phyloP scores from a whole-genome alignment of 78 protist species.

The Protostelium mycophagum region DNA sequence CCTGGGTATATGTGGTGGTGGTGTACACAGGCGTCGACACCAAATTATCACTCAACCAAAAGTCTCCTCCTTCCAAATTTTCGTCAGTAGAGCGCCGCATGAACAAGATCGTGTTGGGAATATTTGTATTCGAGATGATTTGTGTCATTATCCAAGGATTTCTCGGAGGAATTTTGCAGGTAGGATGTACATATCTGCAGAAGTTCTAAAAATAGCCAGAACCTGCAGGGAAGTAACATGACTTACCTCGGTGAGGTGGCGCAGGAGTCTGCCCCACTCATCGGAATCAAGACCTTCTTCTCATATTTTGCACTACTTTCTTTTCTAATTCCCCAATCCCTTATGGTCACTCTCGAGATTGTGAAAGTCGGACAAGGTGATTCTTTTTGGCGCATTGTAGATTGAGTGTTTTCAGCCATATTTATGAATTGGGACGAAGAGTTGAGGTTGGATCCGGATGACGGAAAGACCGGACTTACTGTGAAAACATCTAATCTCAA shows the following conservation, averaged over 20 bases:
- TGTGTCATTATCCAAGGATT: conserved; percentile 33
- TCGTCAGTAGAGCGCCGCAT: conserved; percentile 25
- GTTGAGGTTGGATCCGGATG: conserved; percentile 10
- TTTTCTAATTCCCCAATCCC: conserved; percentile 47
- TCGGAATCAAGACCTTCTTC: conserved; percentile 28
- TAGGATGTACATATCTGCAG: conserved; percentile 5
- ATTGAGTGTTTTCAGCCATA: neutral
- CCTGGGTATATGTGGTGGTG: conserved; percentile 21
- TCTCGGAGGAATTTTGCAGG: conserved; percentile 12
- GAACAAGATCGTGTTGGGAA: conserved; percentile 32
- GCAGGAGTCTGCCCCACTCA: neutral
- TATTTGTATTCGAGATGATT: conserved; percentile 23
- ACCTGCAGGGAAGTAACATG: neutral
- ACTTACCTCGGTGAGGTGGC: conserved; percentile 11
- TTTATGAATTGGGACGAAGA: conserved; percentile 50
- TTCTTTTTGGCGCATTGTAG: neutral
- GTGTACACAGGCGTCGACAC: conserved; percentile 45
- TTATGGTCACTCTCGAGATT: conserved; percentile 51
- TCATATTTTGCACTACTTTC: conserved; percentile 43
- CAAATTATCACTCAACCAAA: conserved; percentile 54
- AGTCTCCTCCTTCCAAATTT: conserved; percentile 49
- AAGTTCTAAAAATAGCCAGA: neutral
- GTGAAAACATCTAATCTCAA: conserved; percentile 51
- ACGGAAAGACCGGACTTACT: conserved; percentile 1
- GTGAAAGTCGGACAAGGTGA: conserved; percentile 33